These are phyloP conservation scores for Acer yangbiense DNA, from an alignment of 345 rosid species.

Conservation along the genomic window DNA sequence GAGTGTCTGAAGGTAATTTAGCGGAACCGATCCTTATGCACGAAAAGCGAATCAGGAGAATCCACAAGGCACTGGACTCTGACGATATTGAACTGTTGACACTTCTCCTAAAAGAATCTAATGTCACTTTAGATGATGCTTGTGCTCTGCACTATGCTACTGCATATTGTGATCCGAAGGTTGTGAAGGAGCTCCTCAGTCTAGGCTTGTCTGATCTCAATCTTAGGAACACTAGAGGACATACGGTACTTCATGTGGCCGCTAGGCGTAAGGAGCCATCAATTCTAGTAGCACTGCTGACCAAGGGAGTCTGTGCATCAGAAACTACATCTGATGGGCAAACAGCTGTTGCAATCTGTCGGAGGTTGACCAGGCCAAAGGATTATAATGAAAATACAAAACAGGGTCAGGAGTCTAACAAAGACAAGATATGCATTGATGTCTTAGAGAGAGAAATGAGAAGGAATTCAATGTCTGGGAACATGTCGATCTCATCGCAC, in stretches of 20 bases:
- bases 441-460: constrained; percentile 38
- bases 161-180: constrained; percentile 51
- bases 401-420: constrained; percentile 39
- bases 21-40: not conserved
- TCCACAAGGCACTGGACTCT: constrained; percentile 49
- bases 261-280: constrained; percentile 45
- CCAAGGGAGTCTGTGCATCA: constrained; percentile 36
- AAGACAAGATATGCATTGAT: constrained; percentile 45
- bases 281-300: constrained; percentile 35
- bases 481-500: constrained; percentile 8
- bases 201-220: constrained; percentile 36
- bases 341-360: constrained; percentile 41
- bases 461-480: constrained; percentile 23
- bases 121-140: constrained; percentile 37
- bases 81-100: constrained; percentile 41
- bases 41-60: constrained; percentile 36
- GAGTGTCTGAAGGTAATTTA: not conserved
- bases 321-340: constrained; percentile 42
- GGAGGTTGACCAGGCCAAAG: constrained; percentile 42
- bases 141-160: constrained; percentile 53
- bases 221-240: constrained; percentile 40
- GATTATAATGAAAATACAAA: constrained; percentile 36
- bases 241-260: constrained; percentile 51
- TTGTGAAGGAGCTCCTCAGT: constrained; percentile 39
- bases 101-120: constrained; percentile 39